Conservation (phyloP, 2,329 filamentous ascomycete genomes). For the Geoglossum cookeanum region DNA sequence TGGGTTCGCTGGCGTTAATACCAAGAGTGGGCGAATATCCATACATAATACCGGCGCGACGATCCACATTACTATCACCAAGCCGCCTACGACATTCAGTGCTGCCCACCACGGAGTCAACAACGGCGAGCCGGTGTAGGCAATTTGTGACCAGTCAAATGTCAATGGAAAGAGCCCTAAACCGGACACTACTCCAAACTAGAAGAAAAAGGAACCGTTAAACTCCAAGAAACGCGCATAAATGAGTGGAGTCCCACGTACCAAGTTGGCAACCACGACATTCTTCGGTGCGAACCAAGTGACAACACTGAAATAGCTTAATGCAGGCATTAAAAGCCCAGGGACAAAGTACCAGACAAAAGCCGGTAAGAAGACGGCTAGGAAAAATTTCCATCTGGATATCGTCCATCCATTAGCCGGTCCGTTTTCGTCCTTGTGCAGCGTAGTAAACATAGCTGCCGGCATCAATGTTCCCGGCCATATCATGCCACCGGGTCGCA, state of each 20-base stretch:
- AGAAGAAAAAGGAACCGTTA: not conserved
- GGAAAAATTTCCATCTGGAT: constrained; percentile 70
- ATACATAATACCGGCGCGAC: constrained; percentile 53
- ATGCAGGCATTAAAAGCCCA: constrained; percentile 60
- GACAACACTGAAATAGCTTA: constrained; percentile 77
- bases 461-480: constrained; percentile 82
- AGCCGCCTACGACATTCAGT: constrained; percentile 63
- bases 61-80: constrained; percentile 73
- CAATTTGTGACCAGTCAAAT: constrained; percentile 83
- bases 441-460: constrained; percentile 70
- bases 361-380: constrained; percentile 47
- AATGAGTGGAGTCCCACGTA: constrained; percentile 14
- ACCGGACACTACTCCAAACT: constrained; percentile 68
- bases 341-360: constrained; percentile 76
- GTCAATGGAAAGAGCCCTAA: constrained; percentile 70
- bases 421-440: constrained; percentile 72
- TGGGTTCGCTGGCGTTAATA: not conserved
- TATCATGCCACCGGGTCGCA: constrained; percentile 75
- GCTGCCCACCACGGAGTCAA: constrained; percentile 75
- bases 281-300: constrained; percentile 80
- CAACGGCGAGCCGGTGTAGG: constrained; percentile 68
- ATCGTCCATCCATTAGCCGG: constrained; percentile 67
- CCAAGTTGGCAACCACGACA: constrained; percentile 65
- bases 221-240: not conserved
- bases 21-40: constrained; percentile 8